Evolutionary conservation across 805 yeast genomes (phyloP), one percentile per base, ranked within the genome.

Genomic region (Yarrowia alimentaria): DNA sequence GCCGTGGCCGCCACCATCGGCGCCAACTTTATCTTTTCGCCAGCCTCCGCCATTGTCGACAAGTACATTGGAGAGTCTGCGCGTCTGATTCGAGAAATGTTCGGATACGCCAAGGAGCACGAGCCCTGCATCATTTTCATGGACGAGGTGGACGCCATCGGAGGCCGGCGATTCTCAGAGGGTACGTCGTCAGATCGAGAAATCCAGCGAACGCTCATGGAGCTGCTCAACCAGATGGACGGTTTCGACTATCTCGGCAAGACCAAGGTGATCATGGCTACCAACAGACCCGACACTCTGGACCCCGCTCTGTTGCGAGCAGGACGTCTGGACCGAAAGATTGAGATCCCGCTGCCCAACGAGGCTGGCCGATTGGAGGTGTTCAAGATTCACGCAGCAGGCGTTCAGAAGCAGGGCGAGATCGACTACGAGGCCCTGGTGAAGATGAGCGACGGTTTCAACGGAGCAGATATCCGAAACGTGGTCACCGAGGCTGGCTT

Each of bases 101-200:
- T 91, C 70, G 84, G 95, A 48, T 93, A 91, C 70, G 99, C 98
- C 32, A 89, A 81, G 65, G 99, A 91, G 64, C 98, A 91, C 67
- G 98, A 86, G 66, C 98, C 98, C 13, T 91, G 98, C 71, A 90
- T 93, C 64, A 93, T 91, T 53, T 91, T 91, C 66, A 90, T 91
- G 96, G 99, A 91, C 72, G 99, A 91, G 75, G 82, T 91, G 56
- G 99, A 93, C 73, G 99, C 99, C 54, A 91, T 91, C 68, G 99
- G 99, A 64, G 99, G 99, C 43, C 81, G 99, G 62, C 80, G 99
- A 68, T 91, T 91, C 69, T 81, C 91, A 58, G 99, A 91, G 68
- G 99, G 99, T 70, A 91, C 98, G 1, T 86, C 96, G 7, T 98
- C 99, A 3, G 99, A 91, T 71, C 84, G 99, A 69, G 99, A 91